Evolutionary conservation across 2,329 filamentous ascomycete genomes (phyloP).

Genomic region (Thielaviopsis musarum): DNA sequence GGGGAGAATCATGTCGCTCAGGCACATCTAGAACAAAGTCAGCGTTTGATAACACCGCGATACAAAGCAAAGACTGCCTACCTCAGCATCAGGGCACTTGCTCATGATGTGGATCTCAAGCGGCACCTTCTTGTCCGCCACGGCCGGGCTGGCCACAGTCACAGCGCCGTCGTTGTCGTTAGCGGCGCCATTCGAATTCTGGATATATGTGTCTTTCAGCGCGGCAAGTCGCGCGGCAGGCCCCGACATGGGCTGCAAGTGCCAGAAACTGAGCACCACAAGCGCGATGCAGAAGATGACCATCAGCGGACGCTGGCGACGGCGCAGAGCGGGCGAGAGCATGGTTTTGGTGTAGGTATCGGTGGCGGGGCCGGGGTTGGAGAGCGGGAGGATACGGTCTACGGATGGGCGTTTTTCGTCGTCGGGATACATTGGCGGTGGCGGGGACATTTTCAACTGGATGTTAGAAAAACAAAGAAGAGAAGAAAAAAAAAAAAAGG

Average conservation of each 20-base stretch:
- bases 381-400: not conserved
- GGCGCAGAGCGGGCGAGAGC: not conserved
- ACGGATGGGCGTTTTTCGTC: not conserved
- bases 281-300: conserved; percentile 15
- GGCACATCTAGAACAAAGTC: conserved; percentile 41
- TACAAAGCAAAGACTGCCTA: conserved; percentile 17
- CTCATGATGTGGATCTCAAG: conserved; percentile 93
- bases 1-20: conserved; percentile 66
- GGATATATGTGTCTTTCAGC: conserved; percentile 1
- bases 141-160: not conserved
- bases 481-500: not conserved
- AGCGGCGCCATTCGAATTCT: not conserved
- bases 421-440: not conserved
- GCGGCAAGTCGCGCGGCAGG: not conserved
- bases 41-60: not conserved
- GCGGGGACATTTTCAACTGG: not conserved
- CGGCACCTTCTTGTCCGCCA: conserved; percentile 36
- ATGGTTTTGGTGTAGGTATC: not conserved
- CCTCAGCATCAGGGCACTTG: conserved; percentile 82
- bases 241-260: conserved; percentile 5
- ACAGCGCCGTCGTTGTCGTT: not conserved
- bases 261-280: conserved; percentile 8
- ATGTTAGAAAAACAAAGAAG: not conserved
- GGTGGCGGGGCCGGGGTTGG: not conserved
- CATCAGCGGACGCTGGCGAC: conserved; percentile 2